Conservation (phyloP, 169 alveolate genomes). For the Babesia bigemina region DNA sequence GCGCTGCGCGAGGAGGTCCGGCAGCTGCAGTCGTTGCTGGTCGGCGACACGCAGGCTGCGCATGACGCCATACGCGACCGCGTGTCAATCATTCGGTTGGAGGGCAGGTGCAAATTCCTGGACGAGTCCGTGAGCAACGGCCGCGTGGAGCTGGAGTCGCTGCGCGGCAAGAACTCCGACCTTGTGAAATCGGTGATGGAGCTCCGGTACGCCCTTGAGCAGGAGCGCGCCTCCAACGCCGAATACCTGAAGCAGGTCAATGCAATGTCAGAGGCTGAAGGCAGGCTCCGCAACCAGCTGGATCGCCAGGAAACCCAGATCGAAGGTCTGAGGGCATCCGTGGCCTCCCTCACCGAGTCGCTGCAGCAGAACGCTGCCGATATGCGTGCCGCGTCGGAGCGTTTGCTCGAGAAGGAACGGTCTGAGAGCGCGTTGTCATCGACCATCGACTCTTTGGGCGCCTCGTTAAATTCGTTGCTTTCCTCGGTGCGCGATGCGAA, state of each 20-base stretch:
- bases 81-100: slow-evolving; percentile 44
- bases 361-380: slow-evolving; percentile 37
- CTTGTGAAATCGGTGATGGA: slow-evolving; percentile 45
- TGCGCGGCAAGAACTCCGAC: slow-evolving; percentile 41
- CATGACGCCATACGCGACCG: slow-evolving; percentile 49
- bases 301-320: slow-evolving; percentile 32
- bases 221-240: slow-evolving; percentile 46
- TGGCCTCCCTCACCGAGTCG: slow-evolving; percentile 36
- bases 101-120: slow-evolving; percentile 45
- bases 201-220: slow-evolving; percentile 53
- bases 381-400: slow-evolving; percentile 4
- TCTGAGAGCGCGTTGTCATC: slow-evolving; percentile 12
- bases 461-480: not conserved
- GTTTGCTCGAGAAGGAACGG: slow-evolving; percentile 36
- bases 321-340: slow-evolving; percentile 42
- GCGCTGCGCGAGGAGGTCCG: slow-evolving; percentile 55
- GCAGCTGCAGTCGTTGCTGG: slow-evolving; percentile 37
- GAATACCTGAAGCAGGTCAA: slow-evolving; percentile 30
- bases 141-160: slow-evolving; percentile 38
- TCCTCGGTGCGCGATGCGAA: slow-evolving; percentile 23
- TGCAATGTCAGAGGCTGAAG: slow-evolving; percentile 27
- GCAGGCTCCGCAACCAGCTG: slow-evolving; percentile 34
- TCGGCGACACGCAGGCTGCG: slow-evolving; percentile 19
- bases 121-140: slow-evolving; percentile 33
- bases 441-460: slow-evolving; percentile 6